Evolutionary conservation across 208 protist species (phyloP).

Genomic region (Trypanosoma rangeli): DNA sequence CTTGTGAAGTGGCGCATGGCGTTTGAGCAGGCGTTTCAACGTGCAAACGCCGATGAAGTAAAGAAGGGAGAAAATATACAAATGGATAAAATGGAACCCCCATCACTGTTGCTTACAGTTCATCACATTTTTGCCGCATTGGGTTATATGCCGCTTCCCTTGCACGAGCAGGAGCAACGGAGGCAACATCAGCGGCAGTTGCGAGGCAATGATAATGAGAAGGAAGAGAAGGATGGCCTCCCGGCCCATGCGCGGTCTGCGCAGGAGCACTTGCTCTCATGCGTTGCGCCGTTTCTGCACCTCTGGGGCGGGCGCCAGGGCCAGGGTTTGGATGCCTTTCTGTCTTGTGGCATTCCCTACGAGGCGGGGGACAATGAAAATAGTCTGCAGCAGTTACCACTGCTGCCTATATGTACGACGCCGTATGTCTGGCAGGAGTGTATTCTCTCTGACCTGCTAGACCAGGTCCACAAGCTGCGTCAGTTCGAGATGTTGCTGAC

Average conservation of each 20-base stretch:
- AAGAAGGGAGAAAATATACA: background rate
- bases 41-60: background rate
- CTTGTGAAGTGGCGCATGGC: conserved; percentile 21
- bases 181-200: background rate
- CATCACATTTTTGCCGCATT: conserved; percentile 39
- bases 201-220: background rate
- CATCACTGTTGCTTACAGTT: conserved; percentile 36
- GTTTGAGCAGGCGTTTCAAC: conserved; percentile 16
- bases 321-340: background rate
- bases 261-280: conserved; percentile 25
- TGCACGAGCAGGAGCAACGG: background rate
- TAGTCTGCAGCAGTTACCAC: background rate
- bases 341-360: background rate
- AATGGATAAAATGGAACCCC: background rate
- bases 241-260: background rate
- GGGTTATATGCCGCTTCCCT: conserved; percentile 45
- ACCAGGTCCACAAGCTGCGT: conserved; percentile 22
- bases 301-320: conserved; percentile 25
- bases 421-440: conserved; percentile 28
- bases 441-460: conserved; percentile 17
- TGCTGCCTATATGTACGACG: conserved; percentile 10
- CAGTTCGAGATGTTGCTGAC: conserved; percentile 20
- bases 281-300: conserved; percentile 33
- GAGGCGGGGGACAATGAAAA: background rate
- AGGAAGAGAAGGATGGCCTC: background rate